Conservation (phyloP, 2,329 filamentous ascomycete genomes). For the Magnaporthiopsis rhizophila region DNA sequence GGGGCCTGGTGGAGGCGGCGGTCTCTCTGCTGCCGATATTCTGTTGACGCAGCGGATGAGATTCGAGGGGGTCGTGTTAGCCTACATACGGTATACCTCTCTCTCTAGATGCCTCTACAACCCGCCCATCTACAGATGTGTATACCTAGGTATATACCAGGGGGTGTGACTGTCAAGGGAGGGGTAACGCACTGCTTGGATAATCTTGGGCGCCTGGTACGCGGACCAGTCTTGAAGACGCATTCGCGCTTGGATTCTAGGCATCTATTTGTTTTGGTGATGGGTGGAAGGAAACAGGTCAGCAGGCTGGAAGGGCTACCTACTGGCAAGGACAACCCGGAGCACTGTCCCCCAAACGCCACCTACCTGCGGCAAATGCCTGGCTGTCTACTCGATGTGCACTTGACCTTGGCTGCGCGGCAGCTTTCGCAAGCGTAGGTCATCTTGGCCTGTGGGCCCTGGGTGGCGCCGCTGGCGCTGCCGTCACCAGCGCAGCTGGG, state of each 20-base stretch:
- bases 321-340: neutral
- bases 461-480: slow-evolving; percentile 5
- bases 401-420: slow-evolving; percentile 44
- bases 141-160: too few species aligned
- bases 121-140: neutral
- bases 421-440: slow-evolving; percentile 47
- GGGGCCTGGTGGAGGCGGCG: slow-evolving; percentile 25
- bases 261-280: slow-evolving; percentile 32
- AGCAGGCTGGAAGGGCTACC: neutral
- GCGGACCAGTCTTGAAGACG: slow-evolving; percentile 40
- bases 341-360: neutral
- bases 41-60: neutral
- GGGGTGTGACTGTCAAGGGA: too few species aligned
- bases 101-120: neutral
- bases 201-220: slow-evolving; percentile 38
- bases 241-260: slow-evolving; percentile 45
- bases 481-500: neutral
- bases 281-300: neutral
- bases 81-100: neutral
- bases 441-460: slow-evolving; percentile 20
- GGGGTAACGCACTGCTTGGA: slow-evolving; percentile 28
- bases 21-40: slow-evolving; percentile 2
- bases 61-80: neutral
- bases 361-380: slow-evolving; percentile 43
- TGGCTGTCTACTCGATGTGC: slow-evolving; percentile 36